Evolutionary conservation across 345 rosid species (phyloP), one percentile per base, ranked within the genome.

Genomic region (Euclidium syriacum): DNA sequence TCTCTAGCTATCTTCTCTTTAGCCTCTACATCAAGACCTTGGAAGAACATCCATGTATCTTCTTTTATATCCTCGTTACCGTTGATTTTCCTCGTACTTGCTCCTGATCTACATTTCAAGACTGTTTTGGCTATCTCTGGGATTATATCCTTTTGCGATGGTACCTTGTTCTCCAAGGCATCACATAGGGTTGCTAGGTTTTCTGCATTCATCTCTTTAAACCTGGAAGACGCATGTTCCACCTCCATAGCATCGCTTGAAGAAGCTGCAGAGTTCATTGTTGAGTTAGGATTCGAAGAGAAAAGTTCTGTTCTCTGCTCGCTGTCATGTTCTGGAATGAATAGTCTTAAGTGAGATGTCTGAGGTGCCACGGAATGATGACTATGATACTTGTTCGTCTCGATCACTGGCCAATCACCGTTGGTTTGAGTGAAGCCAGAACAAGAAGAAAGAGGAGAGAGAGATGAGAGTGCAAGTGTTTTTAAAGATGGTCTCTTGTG

Each of bases 31-130:
- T 88, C 98, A 14, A 58, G 73, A 26, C 98, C 98, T 64, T 73
- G 81, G 44, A 91, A 91, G 62, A 86, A 71, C 58, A 91, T 50
- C 96, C 98, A 91, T 17, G 95, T 81, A 20, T 91, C 98, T 62
- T 81, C 84, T 71, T 78, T 86, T 8, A 44, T 1, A 38, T 70
- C 48, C 34, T 71, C 70, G 4, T 38, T 49, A 41, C 73, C 63
- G 15, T 42, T 60, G 14, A 56, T 50, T 54, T 75, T 86, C 63
- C 87, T 75, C 46, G 72, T 79, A 11, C 65, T 59, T 54, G 65
- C 73, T 11, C 92, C 88, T 0, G 97, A 87, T 67, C 97, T 79
- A 77, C 94, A 85, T 64, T 72, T 78, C 49, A 90, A 79, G 62
- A 90, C 52, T 3, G 89, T 70, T 56, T 52, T 78, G 1, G 74